Conservation (phyloP, 2,329 filamentous ascomycete species). For the Neonectria sp. region DNA sequence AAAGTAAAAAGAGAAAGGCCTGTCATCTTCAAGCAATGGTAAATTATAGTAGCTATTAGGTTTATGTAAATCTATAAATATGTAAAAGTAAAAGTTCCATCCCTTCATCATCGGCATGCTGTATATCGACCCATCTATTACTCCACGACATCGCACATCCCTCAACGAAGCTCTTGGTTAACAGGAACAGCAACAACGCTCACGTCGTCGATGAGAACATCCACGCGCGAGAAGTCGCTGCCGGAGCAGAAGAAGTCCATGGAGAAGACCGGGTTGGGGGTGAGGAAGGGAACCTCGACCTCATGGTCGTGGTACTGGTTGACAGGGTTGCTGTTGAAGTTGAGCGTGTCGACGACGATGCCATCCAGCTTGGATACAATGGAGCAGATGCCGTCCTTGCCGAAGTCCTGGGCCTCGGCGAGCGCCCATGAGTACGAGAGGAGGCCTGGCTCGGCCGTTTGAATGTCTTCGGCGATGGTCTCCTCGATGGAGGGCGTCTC, state of each 20-base stretch:
- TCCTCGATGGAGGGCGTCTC: slow-evolving; percentile 1
- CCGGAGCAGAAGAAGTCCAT: slow-evolving; percentile 21
- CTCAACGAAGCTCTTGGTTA: not conserved
- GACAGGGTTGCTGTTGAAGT: not conserved
- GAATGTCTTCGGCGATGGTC: not conserved
- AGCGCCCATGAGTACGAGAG: slow-evolving; percentile 26
- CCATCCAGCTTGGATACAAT: slow-evolving; percentile 18
- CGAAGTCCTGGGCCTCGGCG: slow-evolving; percentile 15
- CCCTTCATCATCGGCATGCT: not conserved
- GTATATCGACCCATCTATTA: not conserved
- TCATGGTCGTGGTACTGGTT: slow-evolving; percentile 8
- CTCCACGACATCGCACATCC: not conserved
- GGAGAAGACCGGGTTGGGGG: slow-evolving; percentile 11
- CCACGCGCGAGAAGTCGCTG: not conserved
- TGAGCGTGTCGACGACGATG: slow-evolving; percentile 15
- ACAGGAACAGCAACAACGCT: not conserved
- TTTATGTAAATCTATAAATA: not conserved
- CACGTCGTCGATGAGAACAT: slow-evolving; percentile 16
- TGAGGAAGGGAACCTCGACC: slow-evolving; percentile 2
- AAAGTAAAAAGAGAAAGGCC: not conserved
- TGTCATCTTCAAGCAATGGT: not conserved
- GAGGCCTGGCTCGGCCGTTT: not conserved
- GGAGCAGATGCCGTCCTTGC: slow-evolving; percentile 12
- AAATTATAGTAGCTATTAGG: not conserved
- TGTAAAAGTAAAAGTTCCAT: not conserved